A percentile compares a stretch with the other conserved stretches of the same genome.
These are phyloP conservation scores for Brettanomyces custersianus DNA, from an alignment of 805 yeast species.

Conservation along the genomic window DNA sequence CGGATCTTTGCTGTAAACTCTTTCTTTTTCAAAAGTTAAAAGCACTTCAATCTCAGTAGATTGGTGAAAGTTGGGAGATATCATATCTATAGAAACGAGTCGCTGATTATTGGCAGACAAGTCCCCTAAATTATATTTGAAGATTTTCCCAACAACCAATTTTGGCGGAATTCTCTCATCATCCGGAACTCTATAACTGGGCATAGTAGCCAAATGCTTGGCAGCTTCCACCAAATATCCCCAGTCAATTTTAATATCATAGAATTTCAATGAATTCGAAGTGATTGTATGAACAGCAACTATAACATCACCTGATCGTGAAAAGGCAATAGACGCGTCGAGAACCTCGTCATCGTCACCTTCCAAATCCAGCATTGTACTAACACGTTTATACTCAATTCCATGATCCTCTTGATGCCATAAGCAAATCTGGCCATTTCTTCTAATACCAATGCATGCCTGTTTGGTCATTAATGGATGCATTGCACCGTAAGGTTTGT, in stretches of 20 bases:
- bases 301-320: conserved; percentile 36
- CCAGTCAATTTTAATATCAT: conserved; percentile 43
- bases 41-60: conserved; percentile 38
- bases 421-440: conserved; percentile 49
- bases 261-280: conserved; percentile 31
- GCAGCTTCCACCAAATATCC: conserved; percentile 42
- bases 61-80: conserved; percentile 36
- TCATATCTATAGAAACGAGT: conserved; percentile 25
- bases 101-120: conserved; percentile 11
- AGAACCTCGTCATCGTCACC: conserved; percentile 16
- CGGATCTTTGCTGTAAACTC: conserved; percentile 7
- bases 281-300: conserved; percentile 32
- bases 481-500: conserved; percentile 48
- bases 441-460: conserved; percentile 59
- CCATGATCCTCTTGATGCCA: conserved; percentile 60
- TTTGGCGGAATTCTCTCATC: conserved; percentile 33
- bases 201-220: conserved; percentile 34
- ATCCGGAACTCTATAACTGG: conserved; percentile 42
- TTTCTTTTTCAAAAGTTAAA: conserved; percentile 29
- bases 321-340: conserved; percentile 43
- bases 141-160: conserved; percentile 26
- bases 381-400: conserved; percentile 42
- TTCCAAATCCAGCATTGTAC: conserved; percentile 24
- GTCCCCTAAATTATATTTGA: conserved; percentile 16
- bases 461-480: conserved; percentile 65